Evolutionary conservation across 352 stramenopile genomes (phyloP).

Genomic region (Bremia lactucae): DNA sequence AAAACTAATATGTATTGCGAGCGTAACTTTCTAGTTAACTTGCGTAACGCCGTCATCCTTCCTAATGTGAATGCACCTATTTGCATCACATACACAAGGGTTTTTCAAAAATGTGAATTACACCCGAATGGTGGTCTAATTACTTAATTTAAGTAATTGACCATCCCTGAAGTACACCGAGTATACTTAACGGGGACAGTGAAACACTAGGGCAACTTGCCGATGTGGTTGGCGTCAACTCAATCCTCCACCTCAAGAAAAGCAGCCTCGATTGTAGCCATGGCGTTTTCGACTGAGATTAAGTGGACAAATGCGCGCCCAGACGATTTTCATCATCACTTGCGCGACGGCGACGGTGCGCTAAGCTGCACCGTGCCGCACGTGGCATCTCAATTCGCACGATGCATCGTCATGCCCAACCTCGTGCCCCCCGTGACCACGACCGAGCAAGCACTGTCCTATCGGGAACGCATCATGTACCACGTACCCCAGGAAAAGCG

Average conservation of each 20-base stretch:
- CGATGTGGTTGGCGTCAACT: conserved; percentile 18
- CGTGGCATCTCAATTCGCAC: conserved; percentile 74
- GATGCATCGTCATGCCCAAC: conserved; percentile 98
- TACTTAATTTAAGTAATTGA: too few relatives aligned
- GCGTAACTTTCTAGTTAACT: too few relatives aligned
- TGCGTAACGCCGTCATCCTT: too few relatives aligned
- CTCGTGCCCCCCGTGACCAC: conserved; percentile 94
- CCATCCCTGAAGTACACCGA: too few relatives aligned
- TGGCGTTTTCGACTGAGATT: conserved; percentile 19
- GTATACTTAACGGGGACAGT: too few relatives aligned
- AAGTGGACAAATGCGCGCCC: conserved; percentile 41
- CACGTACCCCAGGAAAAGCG: conserved; percentile 56
- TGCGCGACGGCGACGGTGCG: conserved; percentile 86
- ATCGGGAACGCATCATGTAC: conserved; percentile 91
- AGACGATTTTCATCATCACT: conserved; percentile 98
- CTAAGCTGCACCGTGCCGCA: conserved; percentile 74
- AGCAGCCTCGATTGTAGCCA: conserved; percentile 4
- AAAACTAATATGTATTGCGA: too few relatives aligned
- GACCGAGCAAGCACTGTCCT: conserved; percentile 89
- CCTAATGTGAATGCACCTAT: too few relatives aligned
- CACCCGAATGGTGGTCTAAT: too few relatives aligned
- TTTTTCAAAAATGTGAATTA: too few relatives aligned
- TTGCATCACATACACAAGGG: too few relatives aligned
- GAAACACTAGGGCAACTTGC: too few relatives aligned
- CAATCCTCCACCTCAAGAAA: conserved; percentile 7